These are phyloP conservation scores for Neophaeococcomyces aloes DNA, from an alignment of 2,329 filamentous ascomycete species.

Conservation along the genomic window DNA sequence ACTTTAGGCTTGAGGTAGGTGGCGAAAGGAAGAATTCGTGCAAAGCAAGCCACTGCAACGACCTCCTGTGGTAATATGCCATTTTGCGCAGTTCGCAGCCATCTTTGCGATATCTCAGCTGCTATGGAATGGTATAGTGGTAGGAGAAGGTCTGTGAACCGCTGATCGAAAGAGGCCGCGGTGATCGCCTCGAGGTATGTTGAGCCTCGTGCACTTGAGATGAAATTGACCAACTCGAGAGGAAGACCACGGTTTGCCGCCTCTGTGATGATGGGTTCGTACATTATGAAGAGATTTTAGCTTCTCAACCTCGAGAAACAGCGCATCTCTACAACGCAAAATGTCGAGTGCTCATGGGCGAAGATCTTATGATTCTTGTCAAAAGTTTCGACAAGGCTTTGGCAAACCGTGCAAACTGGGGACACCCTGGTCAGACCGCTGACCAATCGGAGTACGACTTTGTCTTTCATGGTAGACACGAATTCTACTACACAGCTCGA, in stretches of 20 bases:
- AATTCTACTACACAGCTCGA: too few relatives aligned
- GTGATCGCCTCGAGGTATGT: slow-evolving; percentile 63
- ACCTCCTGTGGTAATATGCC: slow-evolving; percentile 20
- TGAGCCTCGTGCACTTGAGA: slow-evolving; percentile 53
- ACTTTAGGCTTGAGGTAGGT: slow-evolving; percentile 15
- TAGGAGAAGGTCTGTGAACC: slow-evolving; percentile 63
- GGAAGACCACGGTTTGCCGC: slow-evolving; percentile 44
- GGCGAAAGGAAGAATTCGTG: slow-evolving; percentile 17
- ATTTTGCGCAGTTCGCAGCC: slow-evolving; percentile 35
- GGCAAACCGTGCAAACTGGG: background rate
- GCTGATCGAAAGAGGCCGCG: slow-evolving; percentile 56
- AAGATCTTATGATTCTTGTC: background rate
- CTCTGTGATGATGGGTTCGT: slow-evolving; percentile 39
- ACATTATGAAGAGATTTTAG: too few relatives aligned
- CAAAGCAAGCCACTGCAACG: slow-evolving; percentile 26
- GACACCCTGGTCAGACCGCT: too few relatives aligned
- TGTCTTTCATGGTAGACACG: too few relatives aligned
- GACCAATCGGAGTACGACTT: background rate
- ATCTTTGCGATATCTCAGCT: slow-evolving; percentile 72
- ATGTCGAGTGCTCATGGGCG: background rate
- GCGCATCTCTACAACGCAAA: slow-evolving; percentile 9
- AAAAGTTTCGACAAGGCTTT: slow-evolving; percentile 1
- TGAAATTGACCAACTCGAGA: slow-evolving; percentile 55
- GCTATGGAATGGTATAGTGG: slow-evolving; percentile 63
- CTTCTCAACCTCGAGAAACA: background rate